Evolutionary conservation across 2,329 filamentous ascomycete species (phyloP), one percentile per base, ranked within the genome.

Genomic region (Fusarium cicatricum): DNA sequence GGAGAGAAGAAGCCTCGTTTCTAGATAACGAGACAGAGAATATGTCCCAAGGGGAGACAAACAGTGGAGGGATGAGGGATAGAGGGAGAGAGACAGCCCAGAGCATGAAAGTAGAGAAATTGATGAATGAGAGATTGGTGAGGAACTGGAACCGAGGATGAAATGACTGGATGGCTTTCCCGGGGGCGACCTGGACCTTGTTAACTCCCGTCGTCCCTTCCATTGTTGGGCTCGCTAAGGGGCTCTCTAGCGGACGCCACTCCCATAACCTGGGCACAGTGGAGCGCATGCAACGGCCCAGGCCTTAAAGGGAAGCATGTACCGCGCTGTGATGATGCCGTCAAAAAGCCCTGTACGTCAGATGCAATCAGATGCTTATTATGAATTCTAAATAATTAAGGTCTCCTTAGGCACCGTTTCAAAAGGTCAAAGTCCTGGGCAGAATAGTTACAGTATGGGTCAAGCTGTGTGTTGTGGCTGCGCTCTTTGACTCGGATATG

Each of bases 171-270:
- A 36, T 10, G 6, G 23, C 23, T 26, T 8, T 26, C 9, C 60
- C 15, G 47, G 60, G 60, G 60, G 56, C 37, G 47, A 47, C 36
- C 60, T 63, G 61, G 60, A 55, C 60, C 56, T 44, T 26, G 23
- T 4, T 10, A 7, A 3, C 23, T 8, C 41, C 47, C 39, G 37
- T 32, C 42, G 29, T 7, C 21, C 21, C n/a, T n/a, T n/a, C n/a
- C n/a, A n/a, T n/a, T 63, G 47, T 60, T 63, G 47, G 44, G 60
- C 17, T 39, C 23, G 23, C 23, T 10, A 26, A 26, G 9, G 9
- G 23, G 23, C 23, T 48, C 33, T 59, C 23, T 60, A 45, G 50
- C 42, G 55, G 38, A 39, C 60, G 60, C 60, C 60, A 64, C 60
- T 38, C 29, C 19, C 14, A 44, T 51, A 60, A 19, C 56, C 40